These are phyloP conservation scores for Acanthamoeba castellanii DNA, from an alignment of 208 protist genomes.

Conservation along the genomic window DNA sequence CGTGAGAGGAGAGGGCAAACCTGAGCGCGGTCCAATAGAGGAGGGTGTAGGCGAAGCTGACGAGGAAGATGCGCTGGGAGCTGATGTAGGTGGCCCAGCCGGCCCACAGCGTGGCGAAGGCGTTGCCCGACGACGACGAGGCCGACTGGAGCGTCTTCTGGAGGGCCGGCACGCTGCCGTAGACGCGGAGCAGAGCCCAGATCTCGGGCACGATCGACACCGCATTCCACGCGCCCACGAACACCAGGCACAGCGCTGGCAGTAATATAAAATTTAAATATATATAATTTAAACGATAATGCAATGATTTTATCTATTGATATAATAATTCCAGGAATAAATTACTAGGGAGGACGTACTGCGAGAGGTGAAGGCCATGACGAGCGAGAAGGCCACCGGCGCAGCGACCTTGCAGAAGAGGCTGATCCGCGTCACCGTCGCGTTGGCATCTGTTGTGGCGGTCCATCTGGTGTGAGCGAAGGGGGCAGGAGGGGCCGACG, in stretches of 20 bases:
- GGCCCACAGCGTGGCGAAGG: neutral
- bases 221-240: slow-evolving; percentile 45
- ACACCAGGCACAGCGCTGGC: slow-evolving; percentile 21
- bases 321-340: neutral
- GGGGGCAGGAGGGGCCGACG: neutral
- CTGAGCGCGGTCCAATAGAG: slow-evolving; percentile 62
- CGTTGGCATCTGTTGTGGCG: slow-evolving; percentile 5
- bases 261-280: no score
- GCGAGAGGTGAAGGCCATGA: slow-evolving; percentile 38
- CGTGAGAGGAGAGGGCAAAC: neutral
- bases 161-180: neutral
- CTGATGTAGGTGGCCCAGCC: slow-evolving; percentile 17
- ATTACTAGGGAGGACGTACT: no score
- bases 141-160: neutral
- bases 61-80: slow-evolving; percentile 47
- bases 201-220: slow-evolving; percentile 41
- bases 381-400: slow-evolving; percentile 27
- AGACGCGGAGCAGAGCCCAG: neutral
- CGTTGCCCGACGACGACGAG: neutral
- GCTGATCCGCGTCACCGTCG: slow-evolving; percentile 22
- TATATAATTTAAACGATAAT: no score
- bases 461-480: neutral
- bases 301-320: no score
- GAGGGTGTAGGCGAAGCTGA: slow-evolving; percentile 60
- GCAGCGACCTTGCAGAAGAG: slow-evolving; percentile 53